These are phyloP conservation scores for Ophiocordyceps camponoti-leonardi DNA, from an alignment of 2,329 filamentous ascomycete species.

Conservation along the genomic window DNA sequence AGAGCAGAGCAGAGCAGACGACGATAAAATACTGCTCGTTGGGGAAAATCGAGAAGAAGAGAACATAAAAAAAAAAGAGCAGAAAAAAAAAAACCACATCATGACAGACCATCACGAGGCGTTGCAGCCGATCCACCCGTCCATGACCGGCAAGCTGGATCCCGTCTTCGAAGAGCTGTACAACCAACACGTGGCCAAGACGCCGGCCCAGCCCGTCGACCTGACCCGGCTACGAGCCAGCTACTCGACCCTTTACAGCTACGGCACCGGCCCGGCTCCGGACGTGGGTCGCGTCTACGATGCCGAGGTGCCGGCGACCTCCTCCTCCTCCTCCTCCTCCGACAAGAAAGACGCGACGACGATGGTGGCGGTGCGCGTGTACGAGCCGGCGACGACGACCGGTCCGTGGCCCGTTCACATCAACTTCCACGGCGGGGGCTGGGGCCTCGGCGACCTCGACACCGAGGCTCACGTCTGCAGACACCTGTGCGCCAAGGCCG, in stretches of 20 bases:
- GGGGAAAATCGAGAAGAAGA: too few species aligned
- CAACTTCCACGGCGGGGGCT: conserved; percentile 31
- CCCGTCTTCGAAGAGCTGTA: conserved; percentile 29
- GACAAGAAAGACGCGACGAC: conserved; percentile 10
- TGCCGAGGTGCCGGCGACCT: conserved; percentile 12
- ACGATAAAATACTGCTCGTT: too few species aligned
- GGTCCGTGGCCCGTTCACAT: conserved; percentile 29
- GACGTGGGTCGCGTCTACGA: conserved; percentile 22
- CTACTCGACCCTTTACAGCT: conserved; percentile 26
- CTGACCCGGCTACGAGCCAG: conserved; percentile 18
- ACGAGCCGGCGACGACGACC: conserved; percentile 19
- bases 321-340: too few species aligned
- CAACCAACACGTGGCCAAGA: conserved; percentile 25
- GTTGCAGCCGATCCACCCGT: conserved; percentile 29
- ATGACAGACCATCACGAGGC: conserved; percentile 17
- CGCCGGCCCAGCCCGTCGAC: conserved; percentile 20
- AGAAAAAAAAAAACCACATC: neutral
- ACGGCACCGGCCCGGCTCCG: conserved; percentile 23
- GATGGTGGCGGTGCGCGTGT: conserved; percentile 21
- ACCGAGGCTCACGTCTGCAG: conserved; percentile 31
- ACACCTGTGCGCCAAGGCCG: conserved; percentile 24
- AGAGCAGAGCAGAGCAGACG: too few species aligned
- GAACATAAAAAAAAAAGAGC: neutral
- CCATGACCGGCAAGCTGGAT: conserved; percentile 26
- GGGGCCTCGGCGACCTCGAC: conserved; percentile 30